Conservation (phyloP, 495 filamentous ascomycete species). For the Annulohypoxylon moriforme region DNA sequence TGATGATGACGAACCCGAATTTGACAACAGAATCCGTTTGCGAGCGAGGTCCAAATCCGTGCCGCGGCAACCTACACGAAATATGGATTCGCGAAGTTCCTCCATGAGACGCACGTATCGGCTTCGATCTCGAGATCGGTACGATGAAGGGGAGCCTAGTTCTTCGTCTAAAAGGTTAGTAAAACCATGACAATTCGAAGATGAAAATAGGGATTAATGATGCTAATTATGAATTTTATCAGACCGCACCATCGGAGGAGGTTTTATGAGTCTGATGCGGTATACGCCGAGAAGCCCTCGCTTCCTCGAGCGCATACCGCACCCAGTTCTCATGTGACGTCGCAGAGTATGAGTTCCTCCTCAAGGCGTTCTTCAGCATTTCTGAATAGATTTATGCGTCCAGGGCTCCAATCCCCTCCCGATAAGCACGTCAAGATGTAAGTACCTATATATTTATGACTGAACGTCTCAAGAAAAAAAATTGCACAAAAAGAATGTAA, state of each 20-base stretch:
- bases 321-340: conserved; percentile 50
- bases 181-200: not conserved
- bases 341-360: conserved; percentile 55
- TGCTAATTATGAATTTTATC: conserved; percentile 32
- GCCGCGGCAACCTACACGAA: conserved; percentile 27
- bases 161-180: conserved; percentile 55
- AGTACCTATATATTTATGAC: conserved; percentile 35
- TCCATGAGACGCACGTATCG: conserved; percentile 25
- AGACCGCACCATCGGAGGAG: conserved; percentile 48
- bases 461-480: not conserved
- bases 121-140: conserved; percentile 32
- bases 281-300: conserved; percentile 40
- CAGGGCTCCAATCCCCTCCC: conserved; percentile 41
- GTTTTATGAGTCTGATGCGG: conserved; percentile 55
- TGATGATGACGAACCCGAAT: conserved; percentile 47
- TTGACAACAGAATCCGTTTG: conserved; percentile 38
- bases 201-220: not conserved
- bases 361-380: conserved; percentile 50
- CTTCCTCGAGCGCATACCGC: conserved; percentile 52
- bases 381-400: conserved; percentile 50
- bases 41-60: conserved; percentile 41
- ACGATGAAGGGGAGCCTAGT: conserved; percentile 50
- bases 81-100: conserved; percentile 41
- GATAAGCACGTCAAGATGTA: conserved; percentile 52
- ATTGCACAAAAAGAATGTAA: not conserved